These are phyloP conservation scores for Vigna angularis DNA, from an alignment of 306 rosid genomes.

Conservation along the genomic window DNA sequence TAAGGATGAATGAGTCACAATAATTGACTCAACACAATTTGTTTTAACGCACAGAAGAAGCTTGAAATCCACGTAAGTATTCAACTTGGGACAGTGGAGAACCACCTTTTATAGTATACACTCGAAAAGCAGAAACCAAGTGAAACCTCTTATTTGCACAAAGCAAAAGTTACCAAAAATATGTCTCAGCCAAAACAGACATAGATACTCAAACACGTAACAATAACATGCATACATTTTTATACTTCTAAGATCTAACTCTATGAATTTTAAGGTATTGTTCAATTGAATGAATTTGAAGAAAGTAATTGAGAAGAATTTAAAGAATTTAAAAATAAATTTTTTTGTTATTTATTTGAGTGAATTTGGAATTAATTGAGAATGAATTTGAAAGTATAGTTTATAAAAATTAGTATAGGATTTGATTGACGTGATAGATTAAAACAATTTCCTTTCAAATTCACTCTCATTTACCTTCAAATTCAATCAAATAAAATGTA, in stretches of 20 bases:
- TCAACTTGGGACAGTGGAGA: conserved; percentile 48
- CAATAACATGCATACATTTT: background rate
- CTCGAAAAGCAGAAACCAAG: background rate
- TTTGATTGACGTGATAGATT: too few species aligned
- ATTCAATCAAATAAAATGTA: too few species aligned
- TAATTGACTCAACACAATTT: background rate
- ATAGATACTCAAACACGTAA: background rate
- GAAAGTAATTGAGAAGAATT: too few species aligned
- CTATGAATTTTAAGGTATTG: background rate
- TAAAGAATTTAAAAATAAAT: too few species aligned
- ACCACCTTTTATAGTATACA: background rate
- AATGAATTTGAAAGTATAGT: too few species aligned
- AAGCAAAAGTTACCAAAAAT: background rate
- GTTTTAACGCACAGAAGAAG: conserved; percentile 2
- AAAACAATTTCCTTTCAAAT: too few species aligned
- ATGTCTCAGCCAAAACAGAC: background rate
- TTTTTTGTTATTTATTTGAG: too few species aligned
- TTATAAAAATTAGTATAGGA: too few species aligned
- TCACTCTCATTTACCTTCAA: too few species aligned
- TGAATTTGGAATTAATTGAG: accelerated
- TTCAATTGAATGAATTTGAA: too few species aligned
- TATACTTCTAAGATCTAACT: background rate
- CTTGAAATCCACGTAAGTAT: conserved; percentile 42
- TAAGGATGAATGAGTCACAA: background rate
- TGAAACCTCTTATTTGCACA: background rate